Base-by-base conservation (phyloP, 257 asterid species). In the Prunella vulgaris region DNA sequence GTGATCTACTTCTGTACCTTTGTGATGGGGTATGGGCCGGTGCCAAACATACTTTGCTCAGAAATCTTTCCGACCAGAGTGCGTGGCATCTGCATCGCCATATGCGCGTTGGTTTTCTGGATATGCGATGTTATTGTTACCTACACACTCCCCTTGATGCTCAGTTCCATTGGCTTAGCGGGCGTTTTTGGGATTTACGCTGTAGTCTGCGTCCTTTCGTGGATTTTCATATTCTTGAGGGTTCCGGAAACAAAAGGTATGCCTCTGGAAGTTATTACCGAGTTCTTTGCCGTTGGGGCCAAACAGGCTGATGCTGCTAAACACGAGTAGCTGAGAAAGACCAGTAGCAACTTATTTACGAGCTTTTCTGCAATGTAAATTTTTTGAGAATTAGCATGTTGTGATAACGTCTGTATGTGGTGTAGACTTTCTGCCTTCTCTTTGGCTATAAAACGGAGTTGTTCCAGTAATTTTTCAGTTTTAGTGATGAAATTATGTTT, bases 71-170 rank as follows among this genome's bases (percentile, higher is more conserved):
- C 98, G 0, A 89, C 98, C 0, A 72, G 89, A 65, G 96, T 89
- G 8, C 95, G 98, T 7, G 98, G 98, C n/a, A 72, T 86, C 53
- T 89, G 94, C 90, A 92, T 92, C 1, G 97, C 98, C 20, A 89
- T 87, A 4, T 92, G 98, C 67, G 89, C 97, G 10, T 75, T 92
- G 6, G 96, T 77, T 56, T 89, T 86, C 88, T 92, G 98, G 98
- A 89, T 92, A 71, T 86, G 96, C 10, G 95, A 91, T n/a, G 90
- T 88, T 37, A 88, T 91, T 14, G 97, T 90, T 15, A 88, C 96
- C 0, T 90, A 88, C 80, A 72, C 96, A 0, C 86, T 90, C 54
- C 96, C 96, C 0, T 83, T 88, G 78, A 79, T 90, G 97, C 88
- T 90, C 49, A 84, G 77, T 57, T 85, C 90, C 17, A 90, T 90